phyloP scores from a whole-genome alignment of 1,139 yeast species.

The Yamadazyma triangularis region DNA sequence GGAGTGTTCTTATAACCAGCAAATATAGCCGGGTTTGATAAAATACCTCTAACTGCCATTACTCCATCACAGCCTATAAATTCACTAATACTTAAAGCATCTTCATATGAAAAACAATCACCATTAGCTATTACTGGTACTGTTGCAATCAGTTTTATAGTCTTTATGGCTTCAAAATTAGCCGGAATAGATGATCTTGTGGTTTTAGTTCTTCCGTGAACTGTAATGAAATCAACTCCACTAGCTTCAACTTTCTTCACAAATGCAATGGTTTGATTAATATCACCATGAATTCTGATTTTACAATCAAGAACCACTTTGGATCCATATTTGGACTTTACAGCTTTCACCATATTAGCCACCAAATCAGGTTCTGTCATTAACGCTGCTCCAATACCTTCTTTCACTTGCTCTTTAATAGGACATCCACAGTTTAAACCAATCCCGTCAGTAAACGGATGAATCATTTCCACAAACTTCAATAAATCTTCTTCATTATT shows the following conservation, averaged over 20 bases:
- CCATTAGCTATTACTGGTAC: slow-evolving; percentile 95
- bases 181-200: slow-evolving; percentile 85
- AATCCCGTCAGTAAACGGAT: slow-evolving; percentile 87
- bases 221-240: slow-evolving; percentile 91
- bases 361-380: slow-evolving; percentile 83
- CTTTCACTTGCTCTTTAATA: slow-evolving; percentile 87
- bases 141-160: slow-evolving; percentile 53
- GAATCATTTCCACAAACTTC: slow-evolving; percentile 83
- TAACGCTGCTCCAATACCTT: slow-evolving; percentile 95
- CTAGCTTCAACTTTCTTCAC: slow-evolving; percentile 73
- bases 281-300: slow-evolving; percentile 78
- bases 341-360: slow-evolving; percentile 77
- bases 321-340: slow-evolving; percentile 69
- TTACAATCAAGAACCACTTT: slow-evolving; percentile 79
- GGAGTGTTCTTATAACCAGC: slow-evolving; percentile 72
- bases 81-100: slow-evolving; percentile 56
- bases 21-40: slow-evolving; percentile 84
- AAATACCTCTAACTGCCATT: slow-evolving; percentile 91
- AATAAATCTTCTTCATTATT: slow-evolving; percentile 81
- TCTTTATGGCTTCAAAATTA: slow-evolving; percentile 73
- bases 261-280: slow-evolving; percentile 66
- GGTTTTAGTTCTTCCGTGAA: slow-evolving; percentile 85
- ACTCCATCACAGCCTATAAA: slow-evolving; percentile 83
- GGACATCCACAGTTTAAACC: slow-evolving; percentile 98
- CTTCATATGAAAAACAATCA: slow-evolving; percentile 71